phyloP scores from a whole-genome alignment of 805 yeast species.

The Candida bentonensis region DNA sequence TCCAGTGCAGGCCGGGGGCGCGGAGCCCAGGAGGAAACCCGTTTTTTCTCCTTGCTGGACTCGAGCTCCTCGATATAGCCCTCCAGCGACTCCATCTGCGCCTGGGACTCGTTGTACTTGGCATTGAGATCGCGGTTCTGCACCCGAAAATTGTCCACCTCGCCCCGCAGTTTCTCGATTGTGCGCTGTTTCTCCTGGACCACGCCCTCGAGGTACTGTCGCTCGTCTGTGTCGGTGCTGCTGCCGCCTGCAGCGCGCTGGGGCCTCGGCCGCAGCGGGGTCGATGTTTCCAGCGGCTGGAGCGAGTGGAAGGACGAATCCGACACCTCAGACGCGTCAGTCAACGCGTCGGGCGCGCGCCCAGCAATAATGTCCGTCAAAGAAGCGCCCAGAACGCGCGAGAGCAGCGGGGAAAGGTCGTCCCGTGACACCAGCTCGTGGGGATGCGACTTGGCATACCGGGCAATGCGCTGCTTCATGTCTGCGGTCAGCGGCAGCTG shows the following conservation, averaged over 20 bases:
- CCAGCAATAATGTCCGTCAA: not conserved
- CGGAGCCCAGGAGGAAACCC: not conserved
- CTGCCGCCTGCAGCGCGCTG: not conserved
- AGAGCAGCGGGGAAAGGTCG: not conserved
- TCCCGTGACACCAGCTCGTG: not conserved
- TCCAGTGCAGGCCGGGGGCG: not conserved
- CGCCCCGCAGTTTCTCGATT: not conserved
- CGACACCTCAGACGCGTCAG: not conserved
- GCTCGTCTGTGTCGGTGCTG: not conserved
- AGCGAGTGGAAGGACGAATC: not conserved
- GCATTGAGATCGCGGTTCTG: not conserved
- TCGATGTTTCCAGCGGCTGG: not conserved
- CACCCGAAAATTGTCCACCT: not conserved
- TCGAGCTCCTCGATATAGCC: not conserved
- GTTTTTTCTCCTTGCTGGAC: not conserved
- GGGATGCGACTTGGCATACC: not conserved
- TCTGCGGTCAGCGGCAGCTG: not conserved
- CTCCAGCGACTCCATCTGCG: not conserved
- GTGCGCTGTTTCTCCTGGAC: not conserved
- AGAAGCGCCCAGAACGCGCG: not conserved
- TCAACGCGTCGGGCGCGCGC: not conserved
- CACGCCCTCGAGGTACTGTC: not conserved
- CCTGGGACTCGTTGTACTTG: not conserved
- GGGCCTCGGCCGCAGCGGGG: not conserved
- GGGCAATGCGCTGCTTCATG: not conserved